Conservation (phyloP, 352 stramenopile genomes). For the Pythium folliculosum region DNA sequence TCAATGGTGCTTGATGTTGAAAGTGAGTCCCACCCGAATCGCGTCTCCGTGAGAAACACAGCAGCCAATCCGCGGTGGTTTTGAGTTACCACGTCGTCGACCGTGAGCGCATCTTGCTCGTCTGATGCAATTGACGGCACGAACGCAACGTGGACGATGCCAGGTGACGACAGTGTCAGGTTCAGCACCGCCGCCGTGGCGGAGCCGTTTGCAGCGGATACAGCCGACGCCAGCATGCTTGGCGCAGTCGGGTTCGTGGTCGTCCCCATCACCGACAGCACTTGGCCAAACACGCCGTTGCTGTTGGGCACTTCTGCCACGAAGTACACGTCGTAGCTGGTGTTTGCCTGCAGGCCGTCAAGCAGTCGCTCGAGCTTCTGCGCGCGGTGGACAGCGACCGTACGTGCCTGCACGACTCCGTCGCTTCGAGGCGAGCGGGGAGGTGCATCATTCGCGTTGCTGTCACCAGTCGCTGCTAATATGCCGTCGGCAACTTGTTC, state of each 20-base stretch:
- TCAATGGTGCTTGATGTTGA: conserved; percentile 31
- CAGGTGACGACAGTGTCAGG: conserved; percentile 39
- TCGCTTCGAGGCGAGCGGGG: not conserved
- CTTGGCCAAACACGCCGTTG: conserved; percentile 75
- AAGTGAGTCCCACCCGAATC: conserved; percentile 34
- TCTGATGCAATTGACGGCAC: conserved; percentile 30
- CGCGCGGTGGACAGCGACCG: conserved; percentile 42
- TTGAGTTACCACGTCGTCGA: conserved; percentile 16
- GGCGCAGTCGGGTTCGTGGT: conserved; percentile 59
- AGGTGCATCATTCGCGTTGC: not conserved
- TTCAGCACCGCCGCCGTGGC: conserved; percentile 38
- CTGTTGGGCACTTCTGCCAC: conserved; percentile 74
- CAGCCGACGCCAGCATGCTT: conserved; percentile 22
- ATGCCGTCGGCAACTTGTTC: not conserved
- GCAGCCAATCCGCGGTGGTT: not conserved
- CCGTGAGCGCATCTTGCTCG: not conserved
- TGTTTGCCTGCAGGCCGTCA: conserved; percentile 47
- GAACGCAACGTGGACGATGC: conserved; percentile 52
- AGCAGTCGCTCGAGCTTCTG: conserved; percentile 59
- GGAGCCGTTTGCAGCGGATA: conserved; percentile 39
- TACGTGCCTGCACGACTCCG: conserved; percentile 36
- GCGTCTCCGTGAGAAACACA: conserved; percentile 31
- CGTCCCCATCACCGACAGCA: conserved; percentile 63
- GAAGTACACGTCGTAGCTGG: conserved; percentile 84
- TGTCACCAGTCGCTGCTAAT: not conserved